Conservation (phyloP, 2,329 filamentous ascomycete species). For the Aureobasidium sp. region DNA sequence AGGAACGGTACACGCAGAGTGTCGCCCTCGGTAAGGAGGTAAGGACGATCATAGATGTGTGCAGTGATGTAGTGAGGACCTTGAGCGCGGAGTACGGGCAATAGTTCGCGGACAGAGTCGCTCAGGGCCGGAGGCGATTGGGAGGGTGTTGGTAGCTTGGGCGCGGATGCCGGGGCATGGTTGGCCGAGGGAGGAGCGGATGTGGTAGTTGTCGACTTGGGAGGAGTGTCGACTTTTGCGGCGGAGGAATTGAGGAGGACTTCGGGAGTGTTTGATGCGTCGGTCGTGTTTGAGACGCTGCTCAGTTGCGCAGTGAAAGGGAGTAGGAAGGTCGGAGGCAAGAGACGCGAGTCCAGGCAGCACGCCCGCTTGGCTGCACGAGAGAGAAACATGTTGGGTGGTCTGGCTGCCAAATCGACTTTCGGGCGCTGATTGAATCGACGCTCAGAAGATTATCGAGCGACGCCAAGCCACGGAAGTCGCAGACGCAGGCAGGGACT, state of each 20-base stretch:
- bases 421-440: background rate
- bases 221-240: slow-evolving; percentile 5
- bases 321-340: slow-evolving; percentile 48
- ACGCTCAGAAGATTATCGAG: background rate
- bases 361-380: slow-evolving; percentile 57
- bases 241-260: slow-evolving; percentile 9
- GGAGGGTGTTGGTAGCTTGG: slow-evolving; percentile 24
- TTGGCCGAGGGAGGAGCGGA: background rate
- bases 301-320: slow-evolving; percentile 44
- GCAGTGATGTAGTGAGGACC: slow-evolving; percentile 70
- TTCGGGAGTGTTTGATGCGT: slow-evolving; percentile 29
- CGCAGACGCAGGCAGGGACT: background rate
- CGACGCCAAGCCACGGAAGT: background rate
- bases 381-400: slow-evolving; percentile 33
- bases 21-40: slow-evolving; percentile 61
- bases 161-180: slow-evolving; percentile 12
- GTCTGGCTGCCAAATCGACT: background rate
- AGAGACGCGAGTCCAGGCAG: slow-evolving; percentile 49
- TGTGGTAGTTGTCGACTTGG: background rate
- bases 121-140: slow-evolving; percentile 39
- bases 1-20: slow-evolving; percentile 44
- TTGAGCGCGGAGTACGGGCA: slow-evolving; percentile 67
- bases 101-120: slow-evolving; percentile 53
- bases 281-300: slow-evolving; percentile 35
- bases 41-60: slow-evolving; percentile 72